phyloP scores from a whole-genome alignment of 768 basidiomycete genomes.

The Vararia minispora region DNA sequence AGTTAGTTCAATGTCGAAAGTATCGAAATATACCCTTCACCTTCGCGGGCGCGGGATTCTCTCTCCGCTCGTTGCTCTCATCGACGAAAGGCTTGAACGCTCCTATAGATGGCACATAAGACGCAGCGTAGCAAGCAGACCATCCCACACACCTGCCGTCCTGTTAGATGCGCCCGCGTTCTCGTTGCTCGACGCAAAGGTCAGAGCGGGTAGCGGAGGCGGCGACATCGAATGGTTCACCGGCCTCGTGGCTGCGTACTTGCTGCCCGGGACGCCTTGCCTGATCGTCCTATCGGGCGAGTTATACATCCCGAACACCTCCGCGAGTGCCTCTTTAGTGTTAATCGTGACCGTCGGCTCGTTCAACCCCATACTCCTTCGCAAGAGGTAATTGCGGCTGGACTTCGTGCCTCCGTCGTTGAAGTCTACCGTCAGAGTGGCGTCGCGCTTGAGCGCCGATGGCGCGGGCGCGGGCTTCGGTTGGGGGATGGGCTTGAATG shows the following conservation, averaged over 20 bases:
- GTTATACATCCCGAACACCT: slow-evolving; percentile 96
- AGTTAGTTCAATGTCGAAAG: not conserved
- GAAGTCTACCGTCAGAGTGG: slow-evolving; percentile 36
- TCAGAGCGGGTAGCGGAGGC: slow-evolving; percentile 7
- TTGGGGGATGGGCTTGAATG: slow-evolving; percentile 23
- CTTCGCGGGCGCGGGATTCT: slow-evolving; percentile 26
- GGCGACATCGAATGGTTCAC: slow-evolving; percentile 42
- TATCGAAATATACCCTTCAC: slow-evolving; percentile 4
- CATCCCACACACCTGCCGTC: slow-evolving; percentile 1
- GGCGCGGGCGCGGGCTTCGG: too few species aligned
- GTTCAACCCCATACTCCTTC: slow-evolving; percentile 35
- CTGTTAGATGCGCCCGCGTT: not conserved
- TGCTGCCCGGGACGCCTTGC: slow-evolving; percentile 42
- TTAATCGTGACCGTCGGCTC: slow-evolving; percentile 94
- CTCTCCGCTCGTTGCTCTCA: slow-evolving; percentile 36
- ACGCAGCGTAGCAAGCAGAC: too few species aligned
- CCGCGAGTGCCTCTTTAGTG: slow-evolving; percentile 88
- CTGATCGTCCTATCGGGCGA: slow-evolving; percentile 70
- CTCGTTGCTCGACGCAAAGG: not conserved
- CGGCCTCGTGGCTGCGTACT: slow-evolving; percentile 61
- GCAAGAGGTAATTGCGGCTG: slow-evolving; percentile 24
- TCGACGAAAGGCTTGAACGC: slow-evolving; percentile 65
- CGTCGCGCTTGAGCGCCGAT: slow-evolving; percentile 2
- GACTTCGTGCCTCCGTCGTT: slow-evolving; percentile 44
- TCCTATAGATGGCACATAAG: slow-evolving; percentile 12